Conservation (phyloP, 257 asterid genomes). For the Lithospermum erythrorhizon region DNA sequence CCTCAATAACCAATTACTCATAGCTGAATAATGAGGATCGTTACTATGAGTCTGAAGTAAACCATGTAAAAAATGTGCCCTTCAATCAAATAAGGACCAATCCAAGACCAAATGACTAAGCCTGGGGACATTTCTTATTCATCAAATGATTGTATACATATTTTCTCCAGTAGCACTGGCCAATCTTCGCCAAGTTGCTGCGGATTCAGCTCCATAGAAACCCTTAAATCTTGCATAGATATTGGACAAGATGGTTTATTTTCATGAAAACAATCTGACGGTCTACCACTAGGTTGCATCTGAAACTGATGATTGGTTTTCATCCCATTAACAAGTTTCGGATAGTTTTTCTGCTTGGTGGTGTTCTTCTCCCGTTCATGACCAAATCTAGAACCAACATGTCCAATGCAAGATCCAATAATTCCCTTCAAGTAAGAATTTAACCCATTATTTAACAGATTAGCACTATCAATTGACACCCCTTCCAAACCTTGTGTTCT, state of each 20-base stretch:
- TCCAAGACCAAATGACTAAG: not conserved
- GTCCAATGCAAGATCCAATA: too few relatives aligned
- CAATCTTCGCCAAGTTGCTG: conserved; percentile 46
- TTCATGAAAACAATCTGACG: conserved; percentile 24
- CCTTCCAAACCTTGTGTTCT: not conserved
- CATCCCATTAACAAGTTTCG: conserved; percentile 39
- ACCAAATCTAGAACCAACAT: too few relatives aligned
- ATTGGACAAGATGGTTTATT: conserved; percentile 19
- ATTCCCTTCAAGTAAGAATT: too few relatives aligned
- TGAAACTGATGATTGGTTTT: conserved; percentile 38
- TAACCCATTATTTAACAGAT: too few relatives aligned
- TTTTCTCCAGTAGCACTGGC: conserved; percentile 35
- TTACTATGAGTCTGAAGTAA: too few relatives aligned
- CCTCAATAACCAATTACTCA: too few relatives aligned
- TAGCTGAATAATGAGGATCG: too few relatives aligned
- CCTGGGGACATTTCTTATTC: not conserved
- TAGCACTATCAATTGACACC: too few relatives aligned
- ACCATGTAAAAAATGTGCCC: too few relatives aligned
- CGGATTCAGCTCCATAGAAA: conserved; percentile 59
- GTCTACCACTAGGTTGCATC: conserved; percentile 22
- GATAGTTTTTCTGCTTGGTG: conserved; percentile 17
- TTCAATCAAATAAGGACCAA: too few relatives aligned
- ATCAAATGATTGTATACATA: not conserved
- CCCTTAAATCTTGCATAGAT: conserved; percentile 52
- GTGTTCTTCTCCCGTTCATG: not conserved